Percentiles rank a stretch among this genome's conserved stretches.
Conservation (phyloP, 495 filamentous ascomycete genomes). For the Chaetomium cochliodes region DNA sequence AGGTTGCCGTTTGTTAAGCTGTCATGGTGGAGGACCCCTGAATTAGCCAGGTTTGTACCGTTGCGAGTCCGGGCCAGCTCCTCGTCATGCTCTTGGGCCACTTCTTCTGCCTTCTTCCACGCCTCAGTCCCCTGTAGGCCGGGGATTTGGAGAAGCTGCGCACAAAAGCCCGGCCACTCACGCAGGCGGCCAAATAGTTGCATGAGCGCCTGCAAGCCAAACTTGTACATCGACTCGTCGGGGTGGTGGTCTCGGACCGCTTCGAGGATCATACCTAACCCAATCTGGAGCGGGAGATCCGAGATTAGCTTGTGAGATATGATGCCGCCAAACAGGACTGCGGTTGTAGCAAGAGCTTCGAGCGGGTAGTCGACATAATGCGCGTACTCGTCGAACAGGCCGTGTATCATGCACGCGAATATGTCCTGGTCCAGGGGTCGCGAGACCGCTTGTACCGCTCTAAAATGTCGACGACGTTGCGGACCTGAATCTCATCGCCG, state of each 20-base stretch:
- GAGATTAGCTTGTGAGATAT: constrained; percentile 89
- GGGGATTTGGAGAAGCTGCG: constrained; percentile 74
- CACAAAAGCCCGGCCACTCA: constrained; percentile 91
- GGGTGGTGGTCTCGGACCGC: constrained; percentile 79
- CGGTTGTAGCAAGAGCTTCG: constrained; percentile 89
- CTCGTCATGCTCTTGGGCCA: constrained; percentile 63
- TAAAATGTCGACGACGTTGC: constrained; percentile 76
- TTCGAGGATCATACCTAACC: constrained; percentile 92
- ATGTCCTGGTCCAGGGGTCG: constrained; percentile 81
- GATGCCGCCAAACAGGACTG: constrained; percentile 94
- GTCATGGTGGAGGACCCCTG: constrained; percentile 19
- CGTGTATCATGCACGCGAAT: constrained; percentile 98
- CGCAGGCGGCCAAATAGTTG: constrained; percentile 77
- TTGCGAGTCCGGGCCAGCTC: constrained; percentile 48
- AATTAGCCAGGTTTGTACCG: constrained; percentile 32
- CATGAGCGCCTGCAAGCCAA: constrained; percentile 93
- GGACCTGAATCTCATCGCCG: constrained; percentile 75
- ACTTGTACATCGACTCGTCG: constrained; percentile 93
- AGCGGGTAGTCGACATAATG: constrained; percentile 93
- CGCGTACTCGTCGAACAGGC: constrained; percentile 93
- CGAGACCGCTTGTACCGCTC: constrained; percentile 80
- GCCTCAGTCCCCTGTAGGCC: constrained; percentile 81
- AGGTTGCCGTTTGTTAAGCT: constrained; percentile 62
- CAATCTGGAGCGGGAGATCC: constrained; percentile 85
- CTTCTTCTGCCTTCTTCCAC: constrained; percentile 76